Evolutionary conservation across 202 grass and related monocot species (phyloP).

Genomic region (Zoysia matrella): DNA sequence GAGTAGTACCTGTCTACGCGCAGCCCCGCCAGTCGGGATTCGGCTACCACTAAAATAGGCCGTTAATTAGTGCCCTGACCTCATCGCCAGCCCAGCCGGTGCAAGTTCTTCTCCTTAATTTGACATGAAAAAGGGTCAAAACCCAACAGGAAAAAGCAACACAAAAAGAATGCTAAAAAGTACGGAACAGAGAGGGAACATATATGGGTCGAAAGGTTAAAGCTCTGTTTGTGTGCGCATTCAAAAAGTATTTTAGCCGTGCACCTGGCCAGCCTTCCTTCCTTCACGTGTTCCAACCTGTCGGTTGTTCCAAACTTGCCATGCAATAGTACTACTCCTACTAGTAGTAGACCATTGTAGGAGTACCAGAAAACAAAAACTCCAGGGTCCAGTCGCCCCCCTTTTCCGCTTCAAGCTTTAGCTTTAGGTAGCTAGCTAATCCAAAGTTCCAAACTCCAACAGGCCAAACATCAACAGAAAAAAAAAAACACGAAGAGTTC

Average conservation of each 20-base stretch:
- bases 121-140: not conserved
- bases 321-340: too few relatives aligned
- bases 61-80: not conserved
- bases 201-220: not conserved
- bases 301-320: not conserved
- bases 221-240: not conserved
- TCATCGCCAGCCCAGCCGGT: not conserved
- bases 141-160: not conserved
- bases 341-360: too few relatives aligned
- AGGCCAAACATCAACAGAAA: not conserved
- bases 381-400: not conserved
- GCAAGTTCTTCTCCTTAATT: not conserved
- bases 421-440: not conserved
- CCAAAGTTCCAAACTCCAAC: not conserved
- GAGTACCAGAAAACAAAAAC: not conserved
- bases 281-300: slow-evolving; percentile 34
- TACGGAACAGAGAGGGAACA: not conserved
- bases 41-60: not conserved
- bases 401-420: not conserved
- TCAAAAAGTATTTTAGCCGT: not conserved
- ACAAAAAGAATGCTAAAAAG: not conserved
- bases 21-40: not conserved
- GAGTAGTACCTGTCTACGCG: too few relatives aligned
- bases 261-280: slow-evolving; percentile 4
- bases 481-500: not conserved